phyloP scores from a whole-genome alignment of 2,329 filamentous ascomycete genomes.

The Claviceps sp. region DNA sequence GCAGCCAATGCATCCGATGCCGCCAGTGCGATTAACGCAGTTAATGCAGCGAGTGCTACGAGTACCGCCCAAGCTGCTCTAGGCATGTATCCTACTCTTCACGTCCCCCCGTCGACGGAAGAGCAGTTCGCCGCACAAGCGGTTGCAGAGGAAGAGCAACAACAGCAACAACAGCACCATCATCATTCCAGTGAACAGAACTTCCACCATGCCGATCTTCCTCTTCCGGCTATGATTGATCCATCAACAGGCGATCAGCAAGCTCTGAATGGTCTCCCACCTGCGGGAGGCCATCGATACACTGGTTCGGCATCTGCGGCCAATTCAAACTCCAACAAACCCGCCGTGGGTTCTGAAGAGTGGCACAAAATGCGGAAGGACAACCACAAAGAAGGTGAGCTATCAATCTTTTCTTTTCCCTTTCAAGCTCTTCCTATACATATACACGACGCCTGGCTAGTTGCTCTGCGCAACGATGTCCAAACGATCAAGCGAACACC shows the following conservation, averaged over 20 bases:
- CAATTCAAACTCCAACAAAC: conserved; percentile 42
- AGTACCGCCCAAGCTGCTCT: conserved; percentile 47
- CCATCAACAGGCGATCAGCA: conserved; percentile 9
- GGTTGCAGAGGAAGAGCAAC: conserved; percentile 15
- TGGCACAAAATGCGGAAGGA: conserved; percentile 97
- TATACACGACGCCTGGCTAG: no score
- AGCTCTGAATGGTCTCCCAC: conserved; percentile 27
- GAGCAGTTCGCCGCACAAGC: conserved; percentile 46
- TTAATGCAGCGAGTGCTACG: conserved; percentile 40
- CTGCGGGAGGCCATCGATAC: conserved; percentile 18
- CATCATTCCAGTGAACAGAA: conserved; percentile 14
- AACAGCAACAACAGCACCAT: not conserved
- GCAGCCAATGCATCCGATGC: conserved; percentile 18
- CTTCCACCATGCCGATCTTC: conserved; percentile 19
- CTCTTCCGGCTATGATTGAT: conserved; percentile 18
- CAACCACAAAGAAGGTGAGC: conserved; percentile 93
- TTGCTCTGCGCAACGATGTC: no score
- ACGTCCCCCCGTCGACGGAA: conserved; percentile 43
- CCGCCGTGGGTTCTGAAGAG: conserved; percentile 86
- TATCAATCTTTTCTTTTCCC: no score
- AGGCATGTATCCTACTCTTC: conserved; percentile 45
- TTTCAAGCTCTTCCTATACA: no score
- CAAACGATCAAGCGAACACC: no score
- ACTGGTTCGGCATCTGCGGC: conserved; percentile 26
- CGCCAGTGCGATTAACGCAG: conserved; percentile 20